A percentile compares a stretch with the other conserved stretches of the same genome.
Conservation (phyloP, 1,284 basidiomycete genomes). For the Bothia castanella region DNA sequence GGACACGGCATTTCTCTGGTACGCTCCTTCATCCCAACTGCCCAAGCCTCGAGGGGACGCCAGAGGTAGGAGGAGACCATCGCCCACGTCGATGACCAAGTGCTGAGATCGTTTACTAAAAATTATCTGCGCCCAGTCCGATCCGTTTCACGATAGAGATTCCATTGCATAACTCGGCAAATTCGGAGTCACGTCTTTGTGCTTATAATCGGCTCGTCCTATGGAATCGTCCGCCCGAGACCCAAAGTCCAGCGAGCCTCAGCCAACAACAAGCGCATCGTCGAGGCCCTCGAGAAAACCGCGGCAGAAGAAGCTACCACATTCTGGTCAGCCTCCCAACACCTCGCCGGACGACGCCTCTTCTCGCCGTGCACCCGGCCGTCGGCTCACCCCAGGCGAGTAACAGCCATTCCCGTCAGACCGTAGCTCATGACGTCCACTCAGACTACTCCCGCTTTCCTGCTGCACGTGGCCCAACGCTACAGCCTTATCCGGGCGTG, state of each 20-base stretch:
- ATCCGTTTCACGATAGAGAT: slow-evolving; percentile 9
- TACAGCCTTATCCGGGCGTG: slow-evolving; percentile 50
- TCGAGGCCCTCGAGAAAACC: slow-evolving; percentile 39
- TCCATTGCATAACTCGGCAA: slow-evolving; percentile 32
- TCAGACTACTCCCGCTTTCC: slow-evolving; percentile 30
- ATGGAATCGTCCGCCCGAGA: slow-evolving; percentile 34
- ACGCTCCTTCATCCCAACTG: slow-evolving; percentile 12
- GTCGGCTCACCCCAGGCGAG: slow-evolving; percentile 29
- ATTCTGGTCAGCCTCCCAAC: slow-evolving; percentile 22
- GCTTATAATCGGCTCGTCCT: slow-evolving; percentile 27
- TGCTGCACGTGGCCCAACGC: slow-evolving; percentile 41
- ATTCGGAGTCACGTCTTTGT: slow-evolving; percentile 31
- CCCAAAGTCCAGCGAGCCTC: slow-evolving; percentile 38
- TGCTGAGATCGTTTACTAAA: slow-evolving; percentile 14
- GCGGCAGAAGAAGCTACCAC: slow-evolving; percentile 47
- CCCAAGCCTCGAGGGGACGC: slow-evolving; percentile 13
- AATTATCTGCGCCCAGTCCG: slow-evolving; percentile 9
- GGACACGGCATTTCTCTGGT: slow-evolving; percentile 30
- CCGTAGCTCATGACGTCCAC: slow-evolving; percentile 24
- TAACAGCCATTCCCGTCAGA: slow-evolving; percentile 19
- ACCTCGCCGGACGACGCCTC: slow-evolving; percentile 21
- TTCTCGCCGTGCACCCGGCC: slow-evolving; percentile 25
- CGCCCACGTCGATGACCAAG: slow-evolving; percentile 10
- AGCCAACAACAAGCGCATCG: slow-evolving; percentile 39
- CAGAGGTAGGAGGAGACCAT: slow-evolving; percentile 21